Conservation (phyloP, 495 filamentous ascomycete species). For the Xylaria scruposa region DNA sequence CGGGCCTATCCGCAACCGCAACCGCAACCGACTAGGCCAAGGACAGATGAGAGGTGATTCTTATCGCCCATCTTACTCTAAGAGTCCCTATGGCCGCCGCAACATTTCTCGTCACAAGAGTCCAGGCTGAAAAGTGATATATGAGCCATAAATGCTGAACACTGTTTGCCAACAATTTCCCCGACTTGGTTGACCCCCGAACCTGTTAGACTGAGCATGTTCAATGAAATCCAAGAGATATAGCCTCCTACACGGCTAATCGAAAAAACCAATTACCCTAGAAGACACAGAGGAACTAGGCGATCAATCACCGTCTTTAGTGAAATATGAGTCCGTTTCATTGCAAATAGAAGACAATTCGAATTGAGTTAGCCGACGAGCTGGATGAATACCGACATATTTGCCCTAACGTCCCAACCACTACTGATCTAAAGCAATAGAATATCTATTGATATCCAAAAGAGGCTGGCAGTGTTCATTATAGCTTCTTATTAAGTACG, state of each 20-base stretch:
- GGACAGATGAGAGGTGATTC: conserved; percentile 31
- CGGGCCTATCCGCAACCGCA: conserved; percentile 16
- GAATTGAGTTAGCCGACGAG: neutral
- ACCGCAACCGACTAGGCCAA: conserved; percentile 6
- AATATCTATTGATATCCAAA: neutral
- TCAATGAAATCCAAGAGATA: neutral
- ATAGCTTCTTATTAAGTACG: neutral
- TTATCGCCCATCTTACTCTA: conserved; percentile 35
- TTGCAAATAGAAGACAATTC: neutral
- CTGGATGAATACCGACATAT: neutral
- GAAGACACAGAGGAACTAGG: neutral
- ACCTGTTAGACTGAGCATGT: neutral
- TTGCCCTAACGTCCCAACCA: neutral
- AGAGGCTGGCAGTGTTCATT: neutral
- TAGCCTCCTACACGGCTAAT: neutral
- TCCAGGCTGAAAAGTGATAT: conserved; percentile 9
- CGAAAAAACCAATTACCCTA: neutral
- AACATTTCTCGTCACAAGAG: neutral
- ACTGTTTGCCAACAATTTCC: neutral
- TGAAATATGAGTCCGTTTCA: neutral
- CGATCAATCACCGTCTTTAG: neutral
- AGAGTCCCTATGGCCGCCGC: conserved; percentile 3
- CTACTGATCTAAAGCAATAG: neutral
- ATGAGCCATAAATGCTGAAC: neutral
- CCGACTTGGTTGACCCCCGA: neutral